Evolutionary conservation across 2,329 filamentous ascomycete genomes (phyloP), one percentile per base, ranked within the genome.

Genomic region (Blumeria hordei): DNA sequence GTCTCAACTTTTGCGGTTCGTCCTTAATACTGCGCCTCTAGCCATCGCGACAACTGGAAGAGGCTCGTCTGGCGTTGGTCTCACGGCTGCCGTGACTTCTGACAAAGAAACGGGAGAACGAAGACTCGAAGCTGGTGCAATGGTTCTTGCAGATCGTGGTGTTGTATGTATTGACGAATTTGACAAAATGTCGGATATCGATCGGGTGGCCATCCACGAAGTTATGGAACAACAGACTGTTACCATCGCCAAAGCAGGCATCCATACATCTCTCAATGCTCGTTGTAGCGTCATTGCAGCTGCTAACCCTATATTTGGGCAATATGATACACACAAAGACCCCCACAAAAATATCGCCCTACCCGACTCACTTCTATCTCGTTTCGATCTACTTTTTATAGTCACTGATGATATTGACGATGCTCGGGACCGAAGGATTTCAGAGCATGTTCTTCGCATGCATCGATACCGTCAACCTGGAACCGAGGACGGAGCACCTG

Each of bases 161-260:
- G 90, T 98, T 10, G 92, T 98, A 36, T 98, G 92, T 71, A 98
- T 98, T 61, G 92, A 98, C 66, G 92, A 98, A 65, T 98, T 98
- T 62, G 92, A 98, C 72, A 98, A 98, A 69, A 98, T 98, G 92
- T 95, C 88, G 56, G 92, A 98, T 66, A 83, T 96, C 56, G 92
- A 98, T 69, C 81, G 92, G 66, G 92, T 98, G 3, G 92, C 92
- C 50, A 98, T 98, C 62, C 92, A 98, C 77, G 92, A 98, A 85
- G 92, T 98, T 60, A 98, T 98, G 92, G 92, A 98, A 70, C 92
- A 98, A 71, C 92, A 98, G 70, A 98, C 92, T 0, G 92, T 98
- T 58, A 98, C 92, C 12, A 98, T 98, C 64, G 92, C 92, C 54
- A 98, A 98, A 71, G 92, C 92, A 1, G 92, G 92, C 60, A 98